Evolutionary conservation across 768 basidiomycete genomes (phyloP).

Genomic region (Calocybe gangraenosa): DNA sequence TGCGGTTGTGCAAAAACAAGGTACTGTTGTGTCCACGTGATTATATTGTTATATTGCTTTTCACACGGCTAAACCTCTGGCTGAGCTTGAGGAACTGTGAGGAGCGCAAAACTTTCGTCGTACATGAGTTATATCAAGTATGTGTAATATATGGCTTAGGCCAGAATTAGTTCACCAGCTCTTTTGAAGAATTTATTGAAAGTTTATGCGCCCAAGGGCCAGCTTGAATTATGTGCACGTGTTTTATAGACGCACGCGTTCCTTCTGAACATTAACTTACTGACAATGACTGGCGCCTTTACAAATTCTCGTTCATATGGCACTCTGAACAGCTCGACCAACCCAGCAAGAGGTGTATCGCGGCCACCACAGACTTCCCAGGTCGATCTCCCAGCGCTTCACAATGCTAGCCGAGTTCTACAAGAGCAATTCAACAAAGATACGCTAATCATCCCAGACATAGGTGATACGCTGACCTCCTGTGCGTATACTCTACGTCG

Average conservation of each 20-base stretch:
- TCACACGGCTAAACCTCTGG: not conserved
- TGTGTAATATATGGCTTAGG: too few species aligned
- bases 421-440: slow-evolving; percentile 71
- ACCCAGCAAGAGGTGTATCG: not conserved
- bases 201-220: too few species aligned
- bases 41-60: not conserved
- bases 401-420: slow-evolving; percentile 63
- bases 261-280: too few species aligned
- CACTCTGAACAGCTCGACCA: slow-evolving; percentile 4
- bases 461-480: slow-evolving; percentile 62
- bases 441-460: slow-evolving; percentile 68
- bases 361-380: slow-evolving; percentile 25
- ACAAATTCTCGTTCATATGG: slow-evolving; percentile 15
- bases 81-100: too few species aligned
- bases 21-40: too few species aligned
- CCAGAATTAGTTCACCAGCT: too few species aligned
- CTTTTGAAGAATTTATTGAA: too few species aligned
- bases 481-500: slow-evolving; percentile 35
- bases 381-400: slow-evolving; percentile 60
- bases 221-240: not conserved
- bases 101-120: too few species aligned
- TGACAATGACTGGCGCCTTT: slow-evolving; percentile 18
- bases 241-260: slow-evolving; percentile 2
- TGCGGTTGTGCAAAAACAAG: not conserved
- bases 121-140: too few species aligned